Percentiles rank a stretch among this genome's conserved stretches.
Evolutionary conservation across 345 rosid species (phyloP).

Genomic region (Pistacia integerrima): DNA sequence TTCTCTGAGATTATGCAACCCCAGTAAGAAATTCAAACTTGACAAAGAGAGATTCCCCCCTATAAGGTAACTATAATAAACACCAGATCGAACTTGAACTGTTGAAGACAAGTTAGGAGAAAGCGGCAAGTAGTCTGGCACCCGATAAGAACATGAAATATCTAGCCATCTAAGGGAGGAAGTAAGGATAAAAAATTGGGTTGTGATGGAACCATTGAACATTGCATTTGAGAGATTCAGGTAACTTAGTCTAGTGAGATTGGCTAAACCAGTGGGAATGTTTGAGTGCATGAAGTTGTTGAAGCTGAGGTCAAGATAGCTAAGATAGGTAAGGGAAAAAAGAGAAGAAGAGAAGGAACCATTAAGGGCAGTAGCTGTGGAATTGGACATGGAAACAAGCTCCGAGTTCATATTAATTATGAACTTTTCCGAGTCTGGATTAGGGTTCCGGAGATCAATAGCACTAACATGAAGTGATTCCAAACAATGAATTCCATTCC

Average conservation of each 20-base stretch:
- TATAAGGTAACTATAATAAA: not conserved
- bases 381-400: too few species aligned
- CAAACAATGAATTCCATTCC: too few species aligned
- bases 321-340: too few species aligned
- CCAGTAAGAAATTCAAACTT: slow-evolving; percentile 25
- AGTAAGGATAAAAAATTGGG: slow-evolving; percentile 32
- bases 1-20: slow-evolving; percentile 9
- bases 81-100: not conserved
- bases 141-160: slow-evolving; percentile 21
- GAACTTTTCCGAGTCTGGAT: too few species aligned
- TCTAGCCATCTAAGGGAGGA: slow-evolving; percentile 14
- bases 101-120: slow-evolving; percentile 6
- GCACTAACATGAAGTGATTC: too few species aligned
- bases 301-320: slow-evolving; percentile 31
- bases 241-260: slow-evolving; percentile 22
- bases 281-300: slow-evolving; percentile 33
- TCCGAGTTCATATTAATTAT: too few species aligned
- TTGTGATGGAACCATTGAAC: slow-evolving; percentile 27
- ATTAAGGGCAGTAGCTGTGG: too few species aligned
- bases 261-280: slow-evolving; percentile 24
- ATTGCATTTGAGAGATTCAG: slow-evolving; percentile 33
- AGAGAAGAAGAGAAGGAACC: too few species aligned
- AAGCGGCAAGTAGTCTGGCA: too few species aligned
- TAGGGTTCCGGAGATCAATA: too few species aligned
- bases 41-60: slow-evolving; percentile 6